A percentile compares a stretch with the other conserved stretches of the same genome.
phyloP scores from a whole-genome alignment of 441 rosid genomes.

The Erodium trifolium region DNA sequence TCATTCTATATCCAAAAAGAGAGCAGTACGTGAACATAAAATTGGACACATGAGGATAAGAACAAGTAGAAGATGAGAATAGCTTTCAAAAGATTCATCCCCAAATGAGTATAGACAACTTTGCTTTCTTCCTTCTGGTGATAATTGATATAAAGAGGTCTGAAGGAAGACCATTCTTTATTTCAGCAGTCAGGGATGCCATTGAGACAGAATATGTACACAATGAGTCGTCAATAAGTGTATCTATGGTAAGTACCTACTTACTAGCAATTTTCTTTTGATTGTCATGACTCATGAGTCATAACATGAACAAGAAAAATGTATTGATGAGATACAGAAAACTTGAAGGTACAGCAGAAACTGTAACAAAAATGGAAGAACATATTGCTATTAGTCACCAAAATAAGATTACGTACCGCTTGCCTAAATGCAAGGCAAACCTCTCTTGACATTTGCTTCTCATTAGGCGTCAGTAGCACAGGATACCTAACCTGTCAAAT shows the following conservation, averaged over 20 bases:
- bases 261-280: background rate
- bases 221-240: background rate
- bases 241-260: background rate
- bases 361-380: constrained; percentile 3
- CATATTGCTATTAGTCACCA: constrained; percentile 1
- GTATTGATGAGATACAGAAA: background rate
- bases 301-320: background rate
- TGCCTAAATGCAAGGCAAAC: constrained; percentile 98
- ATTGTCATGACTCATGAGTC: background rate
- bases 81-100: background rate
- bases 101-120: constrained; percentile 1
- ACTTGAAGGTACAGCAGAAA: background rate
- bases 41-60: background rate
- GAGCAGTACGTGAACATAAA: background rate
- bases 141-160: background rate
- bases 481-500: constrained; percentile 92
- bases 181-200: background rate
- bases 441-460: constrained; percentile 98
- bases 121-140: background rate
- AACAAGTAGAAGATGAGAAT: background rate
- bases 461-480: constrained; percentile 88
- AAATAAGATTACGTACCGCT: constrained; percentile 44
- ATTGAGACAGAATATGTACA: constrained; percentile 1
- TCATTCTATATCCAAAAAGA: background rate
- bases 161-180: background rate